A percentile compares a stretch with the other conserved stretches of the same genome.
Evolutionary conservation across 2,329 filamentous ascomycete genomes (phyloP).

Genomic region (Fusarium pseudograminearum): DNA sequence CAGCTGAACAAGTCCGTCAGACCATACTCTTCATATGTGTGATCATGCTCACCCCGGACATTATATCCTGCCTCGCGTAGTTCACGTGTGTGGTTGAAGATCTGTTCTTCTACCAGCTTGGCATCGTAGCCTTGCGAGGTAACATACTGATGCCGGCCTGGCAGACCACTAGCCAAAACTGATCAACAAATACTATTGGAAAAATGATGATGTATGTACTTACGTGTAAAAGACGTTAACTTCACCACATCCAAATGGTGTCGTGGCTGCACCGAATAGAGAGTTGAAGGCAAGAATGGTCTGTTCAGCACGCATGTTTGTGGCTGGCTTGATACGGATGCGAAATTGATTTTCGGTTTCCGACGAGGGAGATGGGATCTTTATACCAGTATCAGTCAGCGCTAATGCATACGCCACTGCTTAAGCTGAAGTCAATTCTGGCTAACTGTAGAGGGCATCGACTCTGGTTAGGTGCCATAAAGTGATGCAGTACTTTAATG

Average conservation of each 20-base stretch:
- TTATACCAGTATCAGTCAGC: neutral
- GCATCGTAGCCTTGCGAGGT: slow-evolving; percentile 14
- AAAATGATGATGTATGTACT: rapidly evolving
- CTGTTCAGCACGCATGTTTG: neutral
- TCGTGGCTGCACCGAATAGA: neutral
- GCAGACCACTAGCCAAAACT: neutral
- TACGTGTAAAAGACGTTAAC: slow-evolving; percentile 18
- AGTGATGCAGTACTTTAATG: neutral
- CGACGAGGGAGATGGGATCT: neutral
- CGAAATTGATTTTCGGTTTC: neutral
- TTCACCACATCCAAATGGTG: neutral
- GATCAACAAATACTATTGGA: neutral
- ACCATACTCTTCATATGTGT: too few species aligned
- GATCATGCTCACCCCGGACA: too few species aligned
- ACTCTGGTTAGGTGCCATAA: neutral
- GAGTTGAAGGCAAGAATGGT: neutral
- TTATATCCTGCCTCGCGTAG: slow-evolving; percentile 14
- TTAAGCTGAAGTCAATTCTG: neutral
- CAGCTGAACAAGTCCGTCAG: neutral
- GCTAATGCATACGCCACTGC: neutral
- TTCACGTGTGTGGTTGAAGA: slow-evolving; percentile 19
- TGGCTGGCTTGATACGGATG: neutral
- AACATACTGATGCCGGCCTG: slow-evolving; percentile 12
- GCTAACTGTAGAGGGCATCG: neutral
- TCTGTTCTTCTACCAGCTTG: neutral